phyloP scores from a whole-genome alignment of 345 rosid species.

The Clausena lansium region DNA sequence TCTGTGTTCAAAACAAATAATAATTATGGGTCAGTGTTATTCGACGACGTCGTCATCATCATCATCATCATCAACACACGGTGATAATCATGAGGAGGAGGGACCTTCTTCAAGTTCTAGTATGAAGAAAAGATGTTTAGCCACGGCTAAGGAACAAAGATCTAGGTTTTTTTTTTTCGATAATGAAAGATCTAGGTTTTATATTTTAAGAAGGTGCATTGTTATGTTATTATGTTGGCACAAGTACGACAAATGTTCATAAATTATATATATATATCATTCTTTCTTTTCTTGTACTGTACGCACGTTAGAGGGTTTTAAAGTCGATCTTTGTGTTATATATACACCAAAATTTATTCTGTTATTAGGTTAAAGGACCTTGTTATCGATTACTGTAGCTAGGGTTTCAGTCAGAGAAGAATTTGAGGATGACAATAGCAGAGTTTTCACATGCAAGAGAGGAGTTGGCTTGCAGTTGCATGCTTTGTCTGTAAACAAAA shows the following conservation, averaged over 20 bases:
- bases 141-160: constrained; percentile 26
- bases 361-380: background rate
- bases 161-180: constrained; percentile 33
- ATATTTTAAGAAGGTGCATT: constrained; percentile 29
- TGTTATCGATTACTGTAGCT: background rate
- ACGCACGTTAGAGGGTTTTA: background rate
- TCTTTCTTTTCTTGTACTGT: too few species aligned
- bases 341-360: too few species aligned
- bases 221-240: constrained; percentile 32
- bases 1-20: background rate
- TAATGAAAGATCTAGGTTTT: constrained; percentile 29
- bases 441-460: background rate
- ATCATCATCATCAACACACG: constrained; percentile 2
- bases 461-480: too few species aligned
- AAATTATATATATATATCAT: too few species aligned
- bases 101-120: background rate
- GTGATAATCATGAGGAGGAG: background rate
- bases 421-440: background rate
- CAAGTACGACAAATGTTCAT: constrained; percentile 19
- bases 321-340: background rate
- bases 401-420: background rate
- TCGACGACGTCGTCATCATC: background rate
- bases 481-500: background rate
- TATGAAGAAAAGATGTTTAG: constrained; percentile 23
- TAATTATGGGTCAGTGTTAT: constrained; percentile 22